phyloP scores from a whole-genome alignment of 805 yeast species.

The Zygosaccharomyces pseudorouxii region DNA sequence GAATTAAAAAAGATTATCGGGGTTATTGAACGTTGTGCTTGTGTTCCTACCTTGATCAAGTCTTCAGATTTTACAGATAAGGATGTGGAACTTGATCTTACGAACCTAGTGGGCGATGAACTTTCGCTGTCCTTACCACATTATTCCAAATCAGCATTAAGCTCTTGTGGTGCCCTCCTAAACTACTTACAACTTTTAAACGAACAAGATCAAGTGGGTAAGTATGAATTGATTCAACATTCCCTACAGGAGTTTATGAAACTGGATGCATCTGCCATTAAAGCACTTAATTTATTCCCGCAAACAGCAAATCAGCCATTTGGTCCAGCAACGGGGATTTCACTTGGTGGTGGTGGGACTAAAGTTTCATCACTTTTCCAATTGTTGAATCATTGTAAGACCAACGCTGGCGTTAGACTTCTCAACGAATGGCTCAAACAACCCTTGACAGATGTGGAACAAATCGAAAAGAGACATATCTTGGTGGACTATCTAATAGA shows the following conservation, averaged over 20 bases:
- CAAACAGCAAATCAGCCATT: conserved; percentile 22
- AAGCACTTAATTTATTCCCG: conserved; percentile 84
- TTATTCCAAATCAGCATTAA: conserved; percentile 27
- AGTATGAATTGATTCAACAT: conserved; percentile 57
- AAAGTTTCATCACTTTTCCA: conserved; percentile 68
- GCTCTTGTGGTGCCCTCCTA: conserved; percentile 50
- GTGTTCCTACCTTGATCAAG: conserved; percentile 60
- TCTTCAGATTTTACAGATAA: conserved; percentile 54
- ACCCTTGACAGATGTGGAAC: conserved; percentile 65
- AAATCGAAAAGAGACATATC: conserved; percentile 62
- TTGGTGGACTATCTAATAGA: conserved; percentile 72
- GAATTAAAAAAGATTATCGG: conserved; percentile 63
- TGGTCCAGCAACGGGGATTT: conserved; percentile 13
- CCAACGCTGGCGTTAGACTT: conserved; percentile 82
- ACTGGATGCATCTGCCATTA: conserved; percentile 83
- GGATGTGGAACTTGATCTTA: conserved; percentile 73
- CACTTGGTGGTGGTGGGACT: conserved; percentile 20
- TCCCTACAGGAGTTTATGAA: conserved; percentile 79
- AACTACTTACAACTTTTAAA: conserved; percentile 61
- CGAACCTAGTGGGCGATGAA: conserved; percentile 60
- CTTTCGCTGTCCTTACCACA: conserved; percentile 30
- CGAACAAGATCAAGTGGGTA: conserved; percentile 51
- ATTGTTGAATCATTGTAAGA: conserved; percentile 80
- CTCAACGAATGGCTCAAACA: conserved; percentile 95
- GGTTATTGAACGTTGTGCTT: conserved; percentile 72